Evolutionary conservation across 106 monocot species (phyloP).

Genomic region (Xerophyta viscosa): DNA sequence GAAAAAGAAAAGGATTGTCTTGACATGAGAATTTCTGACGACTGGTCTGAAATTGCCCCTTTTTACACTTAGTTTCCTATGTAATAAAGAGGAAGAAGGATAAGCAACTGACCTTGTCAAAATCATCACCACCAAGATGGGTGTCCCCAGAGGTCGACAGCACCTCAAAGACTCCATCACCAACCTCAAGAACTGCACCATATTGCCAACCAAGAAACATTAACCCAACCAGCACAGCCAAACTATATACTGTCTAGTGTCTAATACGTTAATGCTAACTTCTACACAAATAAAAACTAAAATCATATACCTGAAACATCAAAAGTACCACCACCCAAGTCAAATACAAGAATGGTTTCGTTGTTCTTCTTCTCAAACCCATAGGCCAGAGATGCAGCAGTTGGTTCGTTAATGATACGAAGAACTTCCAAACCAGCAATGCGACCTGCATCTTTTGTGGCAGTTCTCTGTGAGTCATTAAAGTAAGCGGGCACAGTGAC

Average conservation of each 20-base stretch:
- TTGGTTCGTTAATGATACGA: conserved; percentile 86
- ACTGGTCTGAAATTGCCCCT: no score
- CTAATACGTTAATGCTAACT: no score
- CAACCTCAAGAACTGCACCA: conserved; percentile 51
- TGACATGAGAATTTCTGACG: no score
- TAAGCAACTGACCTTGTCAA: conserved; percentile 38
- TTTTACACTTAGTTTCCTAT: no score
- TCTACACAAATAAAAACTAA: no score
- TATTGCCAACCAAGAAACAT: not conserved
- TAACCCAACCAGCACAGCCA: not conserved
- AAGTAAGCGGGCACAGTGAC: conserved; percentile 90
- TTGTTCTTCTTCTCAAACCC: conserved; percentile 96
- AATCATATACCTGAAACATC: conserved; percentile 73
- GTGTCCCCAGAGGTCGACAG: conserved; percentile 52
- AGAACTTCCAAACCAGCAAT: conserved; percentile 91
- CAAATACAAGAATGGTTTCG: conserved; percentile 87
- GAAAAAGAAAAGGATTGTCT: no score
- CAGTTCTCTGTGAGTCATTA: conserved; percentile 82
- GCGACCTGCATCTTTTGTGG: conserved; percentile 87
- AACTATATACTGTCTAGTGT: no score
- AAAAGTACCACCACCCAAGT: conserved; percentile 86
- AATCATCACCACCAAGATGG: conserved; percentile 54
- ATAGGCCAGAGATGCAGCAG: conserved; percentile 78
- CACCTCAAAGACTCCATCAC: conserved; percentile 57
- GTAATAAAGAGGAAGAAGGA: not conserved